Evolutionary conservation across 108 stramenopile species (phyloP).

Genomic region (Cyclotella sp.): DNA sequence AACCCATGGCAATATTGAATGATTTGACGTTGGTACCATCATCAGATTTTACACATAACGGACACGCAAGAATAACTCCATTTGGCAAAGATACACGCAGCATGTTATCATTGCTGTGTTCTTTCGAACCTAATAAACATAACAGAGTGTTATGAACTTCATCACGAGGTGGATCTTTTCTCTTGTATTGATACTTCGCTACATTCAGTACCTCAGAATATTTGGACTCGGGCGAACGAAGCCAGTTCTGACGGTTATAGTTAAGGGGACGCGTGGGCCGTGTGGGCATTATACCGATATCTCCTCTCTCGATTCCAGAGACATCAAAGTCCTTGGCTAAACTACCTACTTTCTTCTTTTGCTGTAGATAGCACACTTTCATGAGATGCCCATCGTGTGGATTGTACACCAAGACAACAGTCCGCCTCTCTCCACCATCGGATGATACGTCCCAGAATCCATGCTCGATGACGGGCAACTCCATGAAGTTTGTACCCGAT

Average conservation of each 20-base stretch:
- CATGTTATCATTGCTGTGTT: neutral
- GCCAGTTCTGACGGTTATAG: neutral
- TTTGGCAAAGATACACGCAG: conserved; percentile 2
- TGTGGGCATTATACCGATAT: neutral
- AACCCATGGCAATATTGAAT: conserved; percentile 3
- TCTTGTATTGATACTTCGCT: neutral
- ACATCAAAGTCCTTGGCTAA: neutral
- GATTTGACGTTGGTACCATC: neutral
- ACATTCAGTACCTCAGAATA: conserved; percentile 3
- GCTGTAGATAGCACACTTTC: conserved; percentile 5
- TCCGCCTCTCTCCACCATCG: conserved; percentile 4
- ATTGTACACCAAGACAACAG: conserved; percentile 11
- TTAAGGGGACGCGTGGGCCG: neutral
- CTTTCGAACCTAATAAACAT: neutral
- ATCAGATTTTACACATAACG: neutral
- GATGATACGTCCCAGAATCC: conserved; percentile 8
- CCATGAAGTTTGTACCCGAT: neutral
- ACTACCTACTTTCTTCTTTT: conserved; percentile 6
- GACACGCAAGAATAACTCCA: neutral
- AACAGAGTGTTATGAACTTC: neutral
- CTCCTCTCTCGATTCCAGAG: neutral
- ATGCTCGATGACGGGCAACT: conserved; percentile 12
- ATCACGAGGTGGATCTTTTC: neutral
- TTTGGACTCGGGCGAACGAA: neutral
- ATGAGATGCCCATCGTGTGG: conserved; percentile 8